Evolutionary conservation across 2,329 filamentous ascomycete species (phyloP), one percentile per base, ranked within the genome.

Genomic region (Chaetomium globosum): DNA sequence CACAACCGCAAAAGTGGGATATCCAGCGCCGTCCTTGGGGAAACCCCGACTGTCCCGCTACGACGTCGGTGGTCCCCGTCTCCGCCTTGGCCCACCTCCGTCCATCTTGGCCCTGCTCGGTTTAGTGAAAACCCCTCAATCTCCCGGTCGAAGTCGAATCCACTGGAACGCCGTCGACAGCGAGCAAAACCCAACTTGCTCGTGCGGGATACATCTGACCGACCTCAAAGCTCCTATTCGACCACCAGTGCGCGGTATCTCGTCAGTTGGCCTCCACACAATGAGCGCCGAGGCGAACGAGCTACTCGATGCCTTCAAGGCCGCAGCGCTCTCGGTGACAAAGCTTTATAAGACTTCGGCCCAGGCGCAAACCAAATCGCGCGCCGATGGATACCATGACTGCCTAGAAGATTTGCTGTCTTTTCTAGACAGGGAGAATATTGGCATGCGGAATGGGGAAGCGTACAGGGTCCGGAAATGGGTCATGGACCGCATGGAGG

Each of bases 271-370:
- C 23, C 33, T 10, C 10, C 4, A 28, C 70, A 79, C 71, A n/a
- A 76, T 76, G 75, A 75, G 72, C 65, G 66, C 71, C 69, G 81
- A 82, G 54, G 79, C 81, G 21, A 83, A 85, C 21, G 87, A 89
- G 74, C 87, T 97, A 56, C 87, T 97, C 65, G 89, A 94, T 72
- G 89, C 92, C 65, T 99, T 99, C 83, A 95, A 93, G 77, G 88
- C 90, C 19, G 95, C 95, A 39, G 95, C 95, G 23, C 83, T 97
- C 39, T 96, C 93, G 6, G 93, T 98, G 63, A 98, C 95, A 56
- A 97, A 96, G 74, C 87, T 99, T 16, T 98, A 98, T 81, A 97
- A 97, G 79, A 93, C 89, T 48, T 94, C 94, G 3, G 89, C 91
- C 13, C 83, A 87, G 36, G 90, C 91, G 57, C 89, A 95, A 75